Percentiles rank a stretch among this genome's conserved stretches.
Evolutionary conservation across 768 basidiomycete species (phyloP).

Genomic region (Cystofilobasidium bisporidii): DNA sequence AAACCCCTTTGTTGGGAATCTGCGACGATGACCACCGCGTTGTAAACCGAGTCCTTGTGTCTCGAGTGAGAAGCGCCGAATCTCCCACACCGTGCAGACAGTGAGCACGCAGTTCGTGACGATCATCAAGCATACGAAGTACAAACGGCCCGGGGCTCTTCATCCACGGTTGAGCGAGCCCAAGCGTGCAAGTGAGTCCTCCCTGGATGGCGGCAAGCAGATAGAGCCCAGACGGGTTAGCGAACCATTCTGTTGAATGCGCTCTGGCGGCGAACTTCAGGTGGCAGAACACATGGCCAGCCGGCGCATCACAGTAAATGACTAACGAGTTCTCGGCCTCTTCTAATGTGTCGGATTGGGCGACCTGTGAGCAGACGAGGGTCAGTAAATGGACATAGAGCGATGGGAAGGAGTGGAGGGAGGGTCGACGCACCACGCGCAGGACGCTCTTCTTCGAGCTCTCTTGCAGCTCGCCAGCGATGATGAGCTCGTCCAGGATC

Average conservation of each 20-base stretch:
- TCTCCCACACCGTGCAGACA: too few relatives aligned
- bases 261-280: too few relatives aligned
- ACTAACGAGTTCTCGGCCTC: conserved; percentile 38
- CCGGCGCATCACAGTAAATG: too few relatives aligned
- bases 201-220: conserved; percentile 40
- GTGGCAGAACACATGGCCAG: neutral
- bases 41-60: too few relatives aligned
- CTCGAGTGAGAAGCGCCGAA: too few relatives aligned
- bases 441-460: conserved; percentile 62
- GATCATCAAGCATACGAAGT: conserved; percentile 1
- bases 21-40: too few relatives aligned
- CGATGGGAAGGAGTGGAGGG: neutral
- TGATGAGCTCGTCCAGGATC: conserved; percentile 83
- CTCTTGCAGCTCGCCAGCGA: conserved; percentile 89
- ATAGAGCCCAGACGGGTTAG: too few relatives aligned
- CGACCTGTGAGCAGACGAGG: conserved; percentile 35
- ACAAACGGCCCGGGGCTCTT: neutral
- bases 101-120: too few relatives aligned
- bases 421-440: conserved; percentile 39
- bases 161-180: conserved; percentile 30
- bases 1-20: too few relatives aligned
- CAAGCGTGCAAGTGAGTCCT: conserved; percentile 42
- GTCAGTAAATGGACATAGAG: neutral
- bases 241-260: too few relatives aligned
- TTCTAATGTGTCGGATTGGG: conserved; percentile 43